Conservation (phyloP, 2,329 filamentous ascomycete species). For the Ploettnerulaceae sp. region DNA sequence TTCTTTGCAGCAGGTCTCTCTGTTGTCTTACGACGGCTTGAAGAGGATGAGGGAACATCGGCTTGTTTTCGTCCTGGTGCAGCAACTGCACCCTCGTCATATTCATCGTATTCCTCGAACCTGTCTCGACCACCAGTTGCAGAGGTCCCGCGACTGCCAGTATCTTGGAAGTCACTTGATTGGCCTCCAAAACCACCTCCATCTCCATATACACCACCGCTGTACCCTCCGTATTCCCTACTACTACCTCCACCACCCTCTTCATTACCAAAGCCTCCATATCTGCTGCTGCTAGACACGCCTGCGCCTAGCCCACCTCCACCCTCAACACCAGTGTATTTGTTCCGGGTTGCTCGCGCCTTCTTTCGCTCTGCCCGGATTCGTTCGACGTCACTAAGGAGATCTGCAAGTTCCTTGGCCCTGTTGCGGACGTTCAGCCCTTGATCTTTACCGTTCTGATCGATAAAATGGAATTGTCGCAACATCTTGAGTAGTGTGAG, state of each 20-base stretch:
- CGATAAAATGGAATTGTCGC: conserved; percentile 95
- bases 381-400: conserved; percentile 86
- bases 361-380: conserved; percentile 85
- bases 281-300: conserved; percentile 47
- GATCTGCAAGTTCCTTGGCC: conserved; percentile 89
- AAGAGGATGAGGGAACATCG: conserved; percentile 24
- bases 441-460: conserved; percentile 95
- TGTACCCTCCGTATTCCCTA: conserved; percentile 60
- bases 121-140: conserved; percentile 56
- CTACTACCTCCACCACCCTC: conserved; percentile 51
- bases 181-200: conserved; percentile 89
- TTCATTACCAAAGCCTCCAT: conserved; percentile 90
- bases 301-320: conserved; percentile 57
- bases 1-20: conserved; percentile 51
- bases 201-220: conserved; percentile 83
- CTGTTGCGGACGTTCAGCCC: conserved; percentile 96
- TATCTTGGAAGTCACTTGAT: conserved; percentile 64
- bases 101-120: conserved; percentile 97
- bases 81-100: conserved; percentile 66
- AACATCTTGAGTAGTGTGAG: conserved; percentile 97
- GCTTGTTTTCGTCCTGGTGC: conserved; percentile 40
- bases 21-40: conserved; percentile 38
- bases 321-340: conserved; percentile 92
- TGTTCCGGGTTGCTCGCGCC: conserved; percentile 81
- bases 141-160: conserved; percentile 29